Base-by-base conservation (phyloP, 2,329 filamentous ascomycete genomes). In the Chrysoporthe cubensis region DNA sequence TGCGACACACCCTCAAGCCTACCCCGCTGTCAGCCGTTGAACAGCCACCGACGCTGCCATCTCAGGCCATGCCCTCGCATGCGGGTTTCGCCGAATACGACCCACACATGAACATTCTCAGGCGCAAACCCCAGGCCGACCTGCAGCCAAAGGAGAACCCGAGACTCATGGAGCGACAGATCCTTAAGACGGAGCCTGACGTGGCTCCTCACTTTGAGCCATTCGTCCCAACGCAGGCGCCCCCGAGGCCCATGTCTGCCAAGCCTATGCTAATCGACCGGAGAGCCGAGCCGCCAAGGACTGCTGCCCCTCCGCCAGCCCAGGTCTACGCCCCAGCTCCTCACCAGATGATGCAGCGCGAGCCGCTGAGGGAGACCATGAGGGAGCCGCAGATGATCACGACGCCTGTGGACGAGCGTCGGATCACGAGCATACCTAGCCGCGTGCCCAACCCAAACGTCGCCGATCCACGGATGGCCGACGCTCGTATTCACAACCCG, bases 101-200 rank as follows among this genome's bases (percentile, higher is more conserved):
- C 13, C 42, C 58, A 14, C 62, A 67, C 9, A 21, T 69, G 52
- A 67, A 67, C 48, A 62, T 69, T 40, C 59, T 69, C 32, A 32
- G 65, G 56, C 76, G 78, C 48, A 72, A 78, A 16, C 76, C 76
- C 44, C 71, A 76, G 43, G 44, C 64, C 60, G 70, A 74, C n/a
- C 48, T 74, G 46, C 70, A 73, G 52, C 73, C 72, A 54, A 73
- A 76, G 61, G 74, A 75, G n/a, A 70, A 73, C 9, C 65, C 73
- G 62, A 68, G 72, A 62, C 70, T 72, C 66, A 73, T 68, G 26
- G 73, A 72, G 66, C 71, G 73, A 42, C 71, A 71, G 42, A 74
- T 73, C 11, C 78, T 86, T 60, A 86, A 87, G 74, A 83, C 85
- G 70, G 85, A 87, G 71, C 80, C 80, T 3, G 84, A 86, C 59